A percentile compares a stretch with the other conserved stretches of the same genome.
phyloP scores from a whole-genome alignment of 2,329 filamentous ascomycete species.

The Aureobasidium lini region DNA sequence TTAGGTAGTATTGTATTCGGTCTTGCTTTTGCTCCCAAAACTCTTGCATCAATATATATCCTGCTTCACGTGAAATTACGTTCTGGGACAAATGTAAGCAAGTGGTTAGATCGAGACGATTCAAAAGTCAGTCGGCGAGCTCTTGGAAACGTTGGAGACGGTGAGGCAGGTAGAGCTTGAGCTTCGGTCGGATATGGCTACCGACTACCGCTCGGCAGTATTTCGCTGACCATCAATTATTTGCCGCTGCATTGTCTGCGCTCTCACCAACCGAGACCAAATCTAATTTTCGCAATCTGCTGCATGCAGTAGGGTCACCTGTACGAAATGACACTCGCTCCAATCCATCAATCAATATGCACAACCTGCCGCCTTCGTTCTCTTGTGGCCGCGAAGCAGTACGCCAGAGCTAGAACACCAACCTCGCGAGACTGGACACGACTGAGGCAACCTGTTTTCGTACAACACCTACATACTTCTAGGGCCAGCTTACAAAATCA shows the following conservation, averaged over 20 bases:
- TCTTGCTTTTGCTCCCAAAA: background rate
- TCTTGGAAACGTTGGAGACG: no score
- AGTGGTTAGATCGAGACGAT: background rate
- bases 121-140: no score
- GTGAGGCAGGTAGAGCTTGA: background rate
- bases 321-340: background rate
- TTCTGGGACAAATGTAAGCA: background rate
- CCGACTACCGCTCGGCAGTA: conserved; percentile 6
- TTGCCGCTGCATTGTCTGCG: conserved; percentile 1
- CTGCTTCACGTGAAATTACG: no score
- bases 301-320: background rate
- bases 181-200: background rate
- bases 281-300: background rate
- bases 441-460: background rate
- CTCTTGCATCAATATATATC: no score
- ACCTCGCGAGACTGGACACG: conserved; percentile 5
- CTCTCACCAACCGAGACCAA: background rate
- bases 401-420: conserved; percentile 6
- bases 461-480: background rate
- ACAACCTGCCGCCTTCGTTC: conserved; percentile 12
- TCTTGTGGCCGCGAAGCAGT: conserved; percentile 13
- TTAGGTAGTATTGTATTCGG: background rate
- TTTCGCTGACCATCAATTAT: conserved; percentile 10
- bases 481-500: background rate
- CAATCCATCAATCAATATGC: conserved; percentile 12